Percentiles rank a stretch among this genome's conserved stretches.
Evolutionary conservation across 495 filamentous ascomycete genomes (phyloP).

Genomic region (Lasiosphaeria miniovina): DNA sequence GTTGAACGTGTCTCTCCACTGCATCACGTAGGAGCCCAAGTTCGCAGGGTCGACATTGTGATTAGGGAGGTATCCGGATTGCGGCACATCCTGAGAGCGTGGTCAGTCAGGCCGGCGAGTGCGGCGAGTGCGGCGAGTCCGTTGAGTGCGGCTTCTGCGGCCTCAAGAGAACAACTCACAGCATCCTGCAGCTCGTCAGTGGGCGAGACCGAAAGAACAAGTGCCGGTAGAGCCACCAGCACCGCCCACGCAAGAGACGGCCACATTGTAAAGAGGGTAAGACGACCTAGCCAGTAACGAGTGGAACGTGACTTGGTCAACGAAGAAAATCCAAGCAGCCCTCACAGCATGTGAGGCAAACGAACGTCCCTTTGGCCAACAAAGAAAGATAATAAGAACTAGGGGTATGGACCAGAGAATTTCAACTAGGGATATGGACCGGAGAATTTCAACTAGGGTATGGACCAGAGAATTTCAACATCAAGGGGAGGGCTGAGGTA

Average conservation of each 20-base stretch:
- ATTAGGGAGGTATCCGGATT: conserved; percentile 42
- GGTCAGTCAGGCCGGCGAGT: not conserved
- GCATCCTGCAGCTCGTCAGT: not conserved
- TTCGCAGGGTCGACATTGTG: conserved; percentile 44
- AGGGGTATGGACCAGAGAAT: no score
- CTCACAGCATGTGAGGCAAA: no score
- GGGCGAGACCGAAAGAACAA: not conserved
- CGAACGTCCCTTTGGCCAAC: no score
- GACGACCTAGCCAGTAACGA: not conserved
- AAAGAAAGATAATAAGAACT: no score
- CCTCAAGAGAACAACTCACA: not conserved
- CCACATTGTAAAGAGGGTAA: not conserved
- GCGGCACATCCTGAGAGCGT: conserved; percentile 30
- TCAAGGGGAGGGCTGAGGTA: no score
- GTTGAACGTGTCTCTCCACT: conserved; percentile 29
- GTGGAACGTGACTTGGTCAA: not conserved
- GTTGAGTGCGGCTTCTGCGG: no score
- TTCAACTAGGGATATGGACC: no score
- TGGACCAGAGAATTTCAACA: no score
- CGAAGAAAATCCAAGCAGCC: not conserved
- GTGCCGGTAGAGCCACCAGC: not conserved
- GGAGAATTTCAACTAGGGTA: no score
- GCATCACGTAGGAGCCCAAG: conserved; percentile 31
- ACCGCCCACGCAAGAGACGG: not conserved
- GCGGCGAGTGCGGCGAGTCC: not conserved